Evolutionary conservation across 108 stramenopile genomes (phyloP).

Genomic region (Chaetoceros tenuissimus): DNA sequence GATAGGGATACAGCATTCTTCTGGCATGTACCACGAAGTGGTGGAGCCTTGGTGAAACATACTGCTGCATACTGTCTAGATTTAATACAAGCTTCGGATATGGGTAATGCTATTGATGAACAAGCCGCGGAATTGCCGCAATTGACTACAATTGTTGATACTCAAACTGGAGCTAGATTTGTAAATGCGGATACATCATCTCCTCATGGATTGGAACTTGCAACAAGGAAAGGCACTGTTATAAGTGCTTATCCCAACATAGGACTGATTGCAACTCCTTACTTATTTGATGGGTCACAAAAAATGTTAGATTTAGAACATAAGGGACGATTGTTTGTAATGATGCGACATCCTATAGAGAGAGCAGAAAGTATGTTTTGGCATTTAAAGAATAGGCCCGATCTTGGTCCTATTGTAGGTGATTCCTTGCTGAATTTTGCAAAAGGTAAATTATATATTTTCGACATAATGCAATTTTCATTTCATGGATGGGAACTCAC

Average conservation of each 20-base stretch:
- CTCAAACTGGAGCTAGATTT: slow-evolving; percentile 23
- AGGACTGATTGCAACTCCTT: slow-evolving; percentile 21
- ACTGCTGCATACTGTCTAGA: slow-evolving; percentile 31
- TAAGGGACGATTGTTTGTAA: slow-evolving; percentile 23
- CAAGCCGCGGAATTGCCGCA: neutral
- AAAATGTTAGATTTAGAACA: slow-evolving; percentile 21
- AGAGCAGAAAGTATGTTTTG: slow-evolving; percentile 27
- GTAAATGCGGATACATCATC: slow-evolving; percentile 33
- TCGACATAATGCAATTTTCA: too few species aligned
- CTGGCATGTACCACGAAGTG: slow-evolving; percentile 36
- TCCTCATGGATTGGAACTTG: slow-evolving; percentile 18
- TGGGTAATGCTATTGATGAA: slow-evolving; percentile 16
- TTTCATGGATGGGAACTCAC: too few species aligned
- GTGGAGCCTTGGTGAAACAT: slow-evolving; percentile 25
- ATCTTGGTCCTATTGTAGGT: too few species aligned
- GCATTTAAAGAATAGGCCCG: too few species aligned
- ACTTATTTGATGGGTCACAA: slow-evolving; percentile 22
- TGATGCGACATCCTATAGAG: slow-evolving; percentile 42
- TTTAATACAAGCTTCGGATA: slow-evolving; percentile 21
- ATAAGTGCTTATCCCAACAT: slow-evolving; percentile 7
- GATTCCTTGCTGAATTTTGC: too few species aligned
- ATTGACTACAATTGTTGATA: slow-evolving; percentile 8
- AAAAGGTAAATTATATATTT: too few species aligned
- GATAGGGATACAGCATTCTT: slow-evolving; percentile 22
- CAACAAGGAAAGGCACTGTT: slow-evolving; percentile 12